These are phyloP conservation scores for Baeospora myosura DNA, from an alignment of 1,284 basidiomycete genomes.

Conservation along the genomic window DNA sequence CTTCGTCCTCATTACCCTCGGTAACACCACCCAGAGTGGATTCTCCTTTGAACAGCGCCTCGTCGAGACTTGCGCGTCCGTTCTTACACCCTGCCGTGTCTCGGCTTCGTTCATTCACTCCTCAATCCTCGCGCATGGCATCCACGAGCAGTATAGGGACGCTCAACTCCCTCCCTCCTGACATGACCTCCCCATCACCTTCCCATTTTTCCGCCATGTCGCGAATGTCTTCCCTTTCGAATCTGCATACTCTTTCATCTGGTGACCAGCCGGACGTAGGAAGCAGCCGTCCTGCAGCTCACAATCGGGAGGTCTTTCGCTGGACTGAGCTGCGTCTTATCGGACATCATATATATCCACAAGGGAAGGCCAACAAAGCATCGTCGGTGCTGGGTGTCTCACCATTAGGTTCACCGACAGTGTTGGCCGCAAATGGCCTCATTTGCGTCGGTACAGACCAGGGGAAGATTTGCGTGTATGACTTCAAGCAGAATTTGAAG, in stretches of 20 bases:
- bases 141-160: constrained; percentile 42
- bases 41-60: constrained; percentile 19
- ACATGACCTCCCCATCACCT: constrained; percentile 43
- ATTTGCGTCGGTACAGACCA: constrained; percentile 84
- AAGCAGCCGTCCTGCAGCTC: constrained; percentile 18
- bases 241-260: constrained; percentile 32
- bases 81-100: constrained; percentile 77
- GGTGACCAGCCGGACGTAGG: constrained; percentile 16
- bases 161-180: constrained; percentile 35
- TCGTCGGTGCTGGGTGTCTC: constrained; percentile 54
- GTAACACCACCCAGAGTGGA: constrained; percentile 28
- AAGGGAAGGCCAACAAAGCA: constrained; percentile 49
- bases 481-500: constrained; percentile 83
- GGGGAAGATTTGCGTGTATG: constrained; percentile 80
- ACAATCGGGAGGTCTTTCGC: constrained; percentile 59
- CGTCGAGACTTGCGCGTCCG: constrained; percentile 34
- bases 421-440: constrained; percentile 80
- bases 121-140: constrained; percentile 39
- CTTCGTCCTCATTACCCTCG: constrained; percentile 28
- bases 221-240: constrained; percentile 55
- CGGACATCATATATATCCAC: constrained; percentile 47
- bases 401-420: constrained; percentile 62
- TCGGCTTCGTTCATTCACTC: constrained; percentile 66
- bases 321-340: constrained; percentile 72
- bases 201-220: constrained; percentile 71